Conservation (phyloP, 306 rosid species). For the Canavalia ensiformis region DNA sequence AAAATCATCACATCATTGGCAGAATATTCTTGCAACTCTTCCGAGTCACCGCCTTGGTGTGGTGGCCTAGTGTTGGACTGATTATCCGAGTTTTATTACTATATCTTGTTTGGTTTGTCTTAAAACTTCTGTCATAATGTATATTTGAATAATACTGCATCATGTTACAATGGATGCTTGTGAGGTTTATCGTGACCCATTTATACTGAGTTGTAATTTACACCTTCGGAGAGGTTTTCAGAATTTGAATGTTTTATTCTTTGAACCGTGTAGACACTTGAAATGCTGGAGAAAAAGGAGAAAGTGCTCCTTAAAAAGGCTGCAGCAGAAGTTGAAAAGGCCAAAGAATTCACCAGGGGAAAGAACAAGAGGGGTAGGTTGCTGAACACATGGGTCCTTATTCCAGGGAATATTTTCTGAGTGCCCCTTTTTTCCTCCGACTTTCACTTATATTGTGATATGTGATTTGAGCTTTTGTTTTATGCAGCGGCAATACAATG, state of each 20-base stretch:
- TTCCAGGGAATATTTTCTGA: constrained; percentile 20
- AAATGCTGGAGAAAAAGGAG: constrained; percentile 99
- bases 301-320: constrained; percentile 92
- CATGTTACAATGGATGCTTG: neutral
- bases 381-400: neutral
- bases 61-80: neutral
- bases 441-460: neutral
- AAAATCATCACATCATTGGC: neutral
- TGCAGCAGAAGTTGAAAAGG: constrained; percentile 83
- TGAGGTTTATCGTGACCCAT: constrained; percentile 3
- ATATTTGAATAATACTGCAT: neutral
- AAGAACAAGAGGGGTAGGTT: constrained; percentile 88
- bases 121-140: neutral
- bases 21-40: constrained; percentile 8
- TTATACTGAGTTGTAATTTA: neutral
- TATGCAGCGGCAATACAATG: constrained; percentile 93
- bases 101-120: neutral
- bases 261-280: constrained; percentile 78
- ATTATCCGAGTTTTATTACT: neutral
- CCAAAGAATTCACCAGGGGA: constrained; percentile 83
- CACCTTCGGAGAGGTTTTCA: neutral
- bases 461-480: constrained; percentile 28
- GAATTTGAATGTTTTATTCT: constrained; percentile 30
- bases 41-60: neutral
- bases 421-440: neutral